A percentile compares a stretch with the other conserved stretches of the same genome.
Conservation (phyloP, 2,329 filamentous ascomycete genomes). For the Westerdykella sp. region DNA sequence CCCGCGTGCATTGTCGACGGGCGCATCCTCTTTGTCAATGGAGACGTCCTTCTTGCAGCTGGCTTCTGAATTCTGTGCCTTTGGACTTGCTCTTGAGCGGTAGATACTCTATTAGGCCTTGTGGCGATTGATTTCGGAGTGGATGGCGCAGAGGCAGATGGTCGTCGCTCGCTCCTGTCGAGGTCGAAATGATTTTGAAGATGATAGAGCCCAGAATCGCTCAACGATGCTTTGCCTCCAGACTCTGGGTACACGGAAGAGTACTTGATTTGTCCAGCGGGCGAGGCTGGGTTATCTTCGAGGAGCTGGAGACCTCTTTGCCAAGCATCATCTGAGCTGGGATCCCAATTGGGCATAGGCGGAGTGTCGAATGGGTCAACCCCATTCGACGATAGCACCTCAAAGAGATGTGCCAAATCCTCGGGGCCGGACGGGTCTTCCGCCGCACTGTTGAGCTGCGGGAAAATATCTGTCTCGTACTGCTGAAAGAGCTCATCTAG, state of each 20-base stretch:
- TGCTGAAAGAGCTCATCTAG: conserved; percentile 59
- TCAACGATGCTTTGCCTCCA: conserved; percentile 24
- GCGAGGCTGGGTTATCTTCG: conserved; percentile 45
- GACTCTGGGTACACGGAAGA: conserved; percentile 29
- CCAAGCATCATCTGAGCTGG: conserved; percentile 47
- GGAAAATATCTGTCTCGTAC: conserved; percentile 53
- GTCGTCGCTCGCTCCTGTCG: conserved; percentile 17
- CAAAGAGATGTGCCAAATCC: conserved; percentile 49
- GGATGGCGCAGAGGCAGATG: conserved; percentile 28
- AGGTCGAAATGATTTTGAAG: conserved; percentile 27
- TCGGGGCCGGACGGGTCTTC: conserved; percentile 46
- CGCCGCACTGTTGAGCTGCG: conserved; percentile 40
- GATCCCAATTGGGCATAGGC: conserved; percentile 45
- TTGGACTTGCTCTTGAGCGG: conserved; percentile 1
- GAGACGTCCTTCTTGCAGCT: conserved; percentile 32
- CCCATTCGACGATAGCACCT: conserved; percentile 47
- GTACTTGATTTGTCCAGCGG: conserved; percentile 20
- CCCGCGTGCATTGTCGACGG: conserved; percentile 42
- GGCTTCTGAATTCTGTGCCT: conserved; percentile 17
- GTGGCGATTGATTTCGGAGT: conserved; percentile 22
- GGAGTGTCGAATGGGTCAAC: conserved; percentile 43
- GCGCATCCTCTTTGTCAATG: conserved; percentile 50
- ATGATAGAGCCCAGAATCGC: conserved; percentile 28
- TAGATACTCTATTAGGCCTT: conserved; percentile 3
- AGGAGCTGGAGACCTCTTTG: conserved; percentile 48